These are phyloP conservation scores for Pascua sp. DNA, from an alignment of 1,284 basidiomycete genomes.

Conservation along the genomic window DNA sequence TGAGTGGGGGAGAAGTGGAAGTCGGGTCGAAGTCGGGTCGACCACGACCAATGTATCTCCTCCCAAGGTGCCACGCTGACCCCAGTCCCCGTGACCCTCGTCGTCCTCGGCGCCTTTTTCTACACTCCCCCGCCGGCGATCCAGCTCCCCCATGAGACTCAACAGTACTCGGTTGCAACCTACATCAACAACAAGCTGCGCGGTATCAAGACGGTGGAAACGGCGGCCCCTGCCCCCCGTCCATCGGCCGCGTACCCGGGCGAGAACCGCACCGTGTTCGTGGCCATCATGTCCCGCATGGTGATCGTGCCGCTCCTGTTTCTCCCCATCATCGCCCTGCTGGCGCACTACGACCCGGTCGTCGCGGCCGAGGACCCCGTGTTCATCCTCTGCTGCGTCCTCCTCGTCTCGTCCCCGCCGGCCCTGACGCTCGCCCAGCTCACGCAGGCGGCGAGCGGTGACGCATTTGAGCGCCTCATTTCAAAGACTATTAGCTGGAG, in stretches of 20 bases:
- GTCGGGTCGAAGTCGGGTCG: no score
- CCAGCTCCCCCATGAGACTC: conserved; percentile 6
- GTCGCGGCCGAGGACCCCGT: conserved; percentile 50
- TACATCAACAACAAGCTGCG: conserved; percentile 35
- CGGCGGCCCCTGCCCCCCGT: no score
- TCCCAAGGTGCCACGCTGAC: not conserved
- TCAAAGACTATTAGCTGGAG: conserved; percentile 53
- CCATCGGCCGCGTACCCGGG: conserved; percentile 52
- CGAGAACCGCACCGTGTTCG: conserved; percentile 74
- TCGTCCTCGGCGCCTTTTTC: conserved; percentile 92
- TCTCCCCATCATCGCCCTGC: conserved; percentile 65
- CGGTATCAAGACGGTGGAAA: conserved; percentile 10
- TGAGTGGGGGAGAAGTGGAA: no score
- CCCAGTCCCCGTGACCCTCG: conserved; percentile 73
- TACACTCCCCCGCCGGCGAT: conserved; percentile 49
- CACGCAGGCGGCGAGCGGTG: conserved; percentile 78
- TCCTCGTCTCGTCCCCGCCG: conserved; percentile 61
- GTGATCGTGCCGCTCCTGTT: conserved; percentile 74
- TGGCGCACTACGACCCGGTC: conserved; percentile 62
- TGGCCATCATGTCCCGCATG: conserved; percentile 73
- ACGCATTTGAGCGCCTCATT: conserved; percentile 86
- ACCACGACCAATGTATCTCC: no score
- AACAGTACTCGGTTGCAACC: conserved; percentile 5
- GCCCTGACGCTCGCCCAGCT: conserved; percentile 60
- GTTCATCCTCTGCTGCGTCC: conserved; percentile 60